Evolutionary conservation across 2,329 filamentous ascomycete species (phyloP), one percentile per base, ranked within the genome.

Genomic region (Cercospora sojina): DNA sequence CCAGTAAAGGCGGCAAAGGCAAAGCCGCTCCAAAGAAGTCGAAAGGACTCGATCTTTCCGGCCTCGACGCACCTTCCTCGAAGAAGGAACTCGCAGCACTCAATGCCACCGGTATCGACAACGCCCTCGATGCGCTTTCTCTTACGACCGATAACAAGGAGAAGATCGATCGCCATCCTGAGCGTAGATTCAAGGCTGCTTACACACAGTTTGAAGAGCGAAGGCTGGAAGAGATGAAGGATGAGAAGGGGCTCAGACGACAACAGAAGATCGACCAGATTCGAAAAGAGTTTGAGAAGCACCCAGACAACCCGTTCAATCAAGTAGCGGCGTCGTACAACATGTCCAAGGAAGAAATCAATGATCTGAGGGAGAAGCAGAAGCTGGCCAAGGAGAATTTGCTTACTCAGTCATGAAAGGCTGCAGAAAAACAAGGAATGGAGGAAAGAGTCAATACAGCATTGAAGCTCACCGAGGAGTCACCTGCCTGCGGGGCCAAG

Each of bases 301-400:
- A 91, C 75, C 90, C 91, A 1, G 94, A 98, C 74, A 99, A 99
- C 79, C 95, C 95, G 13, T 95, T 96, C 82, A 97, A 97, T 81
- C 92, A 96, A 81, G 88, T 90, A 16, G 87, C 83, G 60, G 91
- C 88, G 2, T 79, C 83, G 3, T 96, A 92, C 80, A 91, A 99
- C 79, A 87, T 91, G 62, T 86, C 85, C 23, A 90, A 87, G 79
- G 91, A 92, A 3, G 94, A 99, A 74, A 74, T 97, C 53, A 83
- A 83, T 58, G 84, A 86, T 58, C 80, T 93, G 66, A 86, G 87
- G 49, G 79, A 84, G 64, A 69, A 70, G 20, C 74, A 74, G 72
- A 75, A 69, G 71, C 69, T 60, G 25, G 72, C 71, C 67, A 75
- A 76, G 70, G 75, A 77, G 68, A 68, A 60, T 23, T 62, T 73